Evolutionary conservation across 176 grass and related monocot genomes (phyloP), one percentile per base, ranked within the genome.

Genomic region (Oropetium thomaeum): DNA sequence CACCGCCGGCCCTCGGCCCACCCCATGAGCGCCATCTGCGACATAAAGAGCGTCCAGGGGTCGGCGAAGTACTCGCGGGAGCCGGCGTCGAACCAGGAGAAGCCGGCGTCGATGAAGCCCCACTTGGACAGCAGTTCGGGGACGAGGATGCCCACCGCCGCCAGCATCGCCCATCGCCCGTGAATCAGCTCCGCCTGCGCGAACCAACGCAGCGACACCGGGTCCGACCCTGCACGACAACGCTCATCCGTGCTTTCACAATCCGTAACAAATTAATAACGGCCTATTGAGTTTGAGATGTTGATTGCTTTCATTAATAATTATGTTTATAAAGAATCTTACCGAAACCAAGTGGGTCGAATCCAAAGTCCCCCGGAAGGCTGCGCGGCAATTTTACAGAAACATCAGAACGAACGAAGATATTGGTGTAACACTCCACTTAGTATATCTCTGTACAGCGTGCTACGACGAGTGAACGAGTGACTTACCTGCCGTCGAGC

Each of bases 111-210:
- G 28, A 96, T 89, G 42, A 92, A 96, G 28, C 86, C 92, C 32
- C 87, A 59, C 20, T 75, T 81, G 7, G 83, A 34, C 2, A 89
- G 86, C 5, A 82, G 4, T 44, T 92, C 92, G 4, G 92, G 92
- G 70, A 96, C n/a, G 7, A 96, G 81, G 78, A 96, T 96, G 2
- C 92, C 92, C 0, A 43, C 58, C 37, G 74, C 88, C 32, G 86
- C 95, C 70, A 97, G 88, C 91, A 97, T 97, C 38, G 95, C 95
- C 95, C 95, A 97, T 71, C 91, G 72, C 35, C 91, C 74, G 74
- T 97, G 91, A 74, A 93, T 93, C 62, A 97, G 84, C 75, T 97
- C 88, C 57, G 94, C 94, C 77, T 92, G 86, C 48, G 86, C 88
- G 65, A 89, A 87, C 90, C 94, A 97, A 49, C 88, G 83, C 16